Evolutionary conservation across 495 filamentous ascomycete species (phyloP).

Genomic region (Neurospora tetraspora): DNA sequence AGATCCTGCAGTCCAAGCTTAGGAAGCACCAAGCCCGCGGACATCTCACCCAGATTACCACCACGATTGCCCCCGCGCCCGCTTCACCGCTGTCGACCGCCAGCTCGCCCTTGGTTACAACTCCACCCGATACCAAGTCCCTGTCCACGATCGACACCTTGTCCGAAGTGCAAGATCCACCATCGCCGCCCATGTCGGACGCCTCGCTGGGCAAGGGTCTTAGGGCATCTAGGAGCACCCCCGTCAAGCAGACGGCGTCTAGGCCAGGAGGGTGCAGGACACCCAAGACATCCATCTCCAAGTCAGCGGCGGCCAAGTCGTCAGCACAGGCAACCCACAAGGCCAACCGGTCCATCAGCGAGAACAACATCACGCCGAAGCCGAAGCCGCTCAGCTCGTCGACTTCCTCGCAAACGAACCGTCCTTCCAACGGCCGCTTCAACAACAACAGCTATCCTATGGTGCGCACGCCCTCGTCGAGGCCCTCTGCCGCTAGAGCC

Average conservation of each 20-base stretch:
- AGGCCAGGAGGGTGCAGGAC: background rate
- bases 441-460: slow-evolving; percentile 1
- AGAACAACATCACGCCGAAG: slow-evolving; percentile 42
- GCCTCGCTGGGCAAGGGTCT: slow-evolving; percentile 40
- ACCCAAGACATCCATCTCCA: slow-evolving; percentile 14
- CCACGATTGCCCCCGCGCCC: slow-evolving; percentile 45
- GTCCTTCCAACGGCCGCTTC: background rate
- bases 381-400: slow-evolving; percentile 26
- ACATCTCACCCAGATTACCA: slow-evolving; percentile 41
- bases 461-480: slow-evolving; percentile 23
- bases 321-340: slow-evolving; percentile 15
- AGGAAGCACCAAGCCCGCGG: slow-evolving; percentile 45
- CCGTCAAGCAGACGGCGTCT: slow-evolving; percentile 12
- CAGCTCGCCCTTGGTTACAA: slow-evolving; percentile 63
- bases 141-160: slow-evolving; percentile 32
- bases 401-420: slow-evolving; percentile 6
- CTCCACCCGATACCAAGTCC: slow-evolving; percentile 58
- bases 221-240: slow-evolving; percentile 39
- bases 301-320: slow-evolving; percentile 20
- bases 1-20: slow-evolving; percentile 89
- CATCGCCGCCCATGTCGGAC: slow-evolving; percentile 63
- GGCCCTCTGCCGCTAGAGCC: slow-evolving; percentile 13
- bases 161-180: slow-evolving; percentile 40
- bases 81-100: slow-evolving; percentile 50
- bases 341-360: slow-evolving; percentile 5